Base-by-base conservation (phyloP, 345 rosid genomes). In the Eucalyptus microcorys region DNA sequence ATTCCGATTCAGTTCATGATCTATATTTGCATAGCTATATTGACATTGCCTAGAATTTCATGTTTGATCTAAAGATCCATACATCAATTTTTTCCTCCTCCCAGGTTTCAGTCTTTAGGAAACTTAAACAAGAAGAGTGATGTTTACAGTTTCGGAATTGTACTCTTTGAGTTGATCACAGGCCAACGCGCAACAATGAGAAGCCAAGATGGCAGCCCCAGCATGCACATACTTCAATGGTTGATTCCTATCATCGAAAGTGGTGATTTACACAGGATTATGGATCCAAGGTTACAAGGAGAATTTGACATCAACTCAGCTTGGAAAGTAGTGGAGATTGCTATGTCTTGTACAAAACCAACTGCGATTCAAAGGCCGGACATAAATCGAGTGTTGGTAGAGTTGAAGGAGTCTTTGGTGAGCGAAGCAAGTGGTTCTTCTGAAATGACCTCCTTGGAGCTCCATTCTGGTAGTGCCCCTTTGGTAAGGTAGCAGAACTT, bases 231-330 rank as follows among this genome's bases (percentile, higher is more conserved):
- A 50, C 53, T 50, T 50, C 21, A 50, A 16, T 50, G 53, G 53
- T 50, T 50, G 53, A 50, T 50, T 50, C 53, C 53, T 16, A 50
- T 50, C 8, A 6, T 50, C 3, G 22, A 50, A 16, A 50, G 53
- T 50, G 53, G 53, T 6, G 53, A 50, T 17, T 4, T 16, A 50
- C 22, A 50, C 2, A 50, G 53, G 21, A 50, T 92, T 34, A 92
- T 94, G 40, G 97, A 94, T 93, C 94, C 93, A 30, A 92, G 92
- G 89, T 88, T 95, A 83, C 83, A 90, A 85, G 94, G 93, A 40
- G 90, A 91, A 48, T 91, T 89, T 50, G 91, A 93, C 71, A 86
- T 80, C 1, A 92, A 94, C 88, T 92, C 93, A 27, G 90, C 88
- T 11, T 94, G 95, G 95, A 94, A 92, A 90, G 90, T 85, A 8